A percentile compares a stretch with the other conserved stretches of the same genome.
Conservation (phyloP, 2,329 filamentous ascomycete genomes). For the Hypoxylon sp. region DNA sequence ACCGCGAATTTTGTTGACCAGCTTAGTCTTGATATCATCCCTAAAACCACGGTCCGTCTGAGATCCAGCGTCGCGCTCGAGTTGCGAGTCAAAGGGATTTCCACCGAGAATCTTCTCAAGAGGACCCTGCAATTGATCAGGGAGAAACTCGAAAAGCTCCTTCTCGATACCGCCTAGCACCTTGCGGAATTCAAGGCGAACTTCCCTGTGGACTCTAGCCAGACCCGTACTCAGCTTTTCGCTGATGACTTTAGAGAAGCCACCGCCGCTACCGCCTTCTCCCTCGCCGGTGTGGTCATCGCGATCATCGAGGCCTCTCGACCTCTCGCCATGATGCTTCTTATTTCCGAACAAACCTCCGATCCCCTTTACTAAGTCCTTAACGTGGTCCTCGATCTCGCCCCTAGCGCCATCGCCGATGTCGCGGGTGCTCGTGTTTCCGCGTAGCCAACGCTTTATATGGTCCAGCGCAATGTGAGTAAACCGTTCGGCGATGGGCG, state of each 20-base stretch:
- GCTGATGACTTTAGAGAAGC: constrained; percentile 11
- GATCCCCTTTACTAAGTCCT: constrained; percentile 11
- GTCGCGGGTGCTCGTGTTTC: constrained; percentile 13
- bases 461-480: constrained; percentile 11
- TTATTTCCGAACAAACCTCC: constrained; percentile 7
- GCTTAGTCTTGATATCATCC: constrained; percentile 10
- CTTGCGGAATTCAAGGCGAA: constrained; percentile 11
- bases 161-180: constrained; percentile 9
- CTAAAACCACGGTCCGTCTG: constrained; percentile 7
- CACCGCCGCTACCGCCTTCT: not conserved
- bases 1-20: constrained; percentile 9
- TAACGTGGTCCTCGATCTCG: constrained; percentile 11
- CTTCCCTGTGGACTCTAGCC: constrained; percentile 11
- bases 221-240: constrained; percentile 16
- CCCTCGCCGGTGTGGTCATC: not conserved
- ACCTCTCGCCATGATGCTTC: not conserved
- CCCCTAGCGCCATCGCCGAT: constrained; percentile 11
- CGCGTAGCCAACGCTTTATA: constrained; percentile 13
- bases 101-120: constrained; percentile 16
- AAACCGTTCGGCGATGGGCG: constrained; percentile 10
- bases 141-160: constrained; percentile 9
- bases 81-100: constrained; percentile 15
- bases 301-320: constrained; percentile 5
- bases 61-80: constrained; percentile 13
- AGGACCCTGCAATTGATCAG: constrained; percentile 6